These are phyloP conservation scores for Herpetomonas samuelpessoai DNA, from an alignment of 208 protist genomes.

Conservation along the genomic window DNA sequence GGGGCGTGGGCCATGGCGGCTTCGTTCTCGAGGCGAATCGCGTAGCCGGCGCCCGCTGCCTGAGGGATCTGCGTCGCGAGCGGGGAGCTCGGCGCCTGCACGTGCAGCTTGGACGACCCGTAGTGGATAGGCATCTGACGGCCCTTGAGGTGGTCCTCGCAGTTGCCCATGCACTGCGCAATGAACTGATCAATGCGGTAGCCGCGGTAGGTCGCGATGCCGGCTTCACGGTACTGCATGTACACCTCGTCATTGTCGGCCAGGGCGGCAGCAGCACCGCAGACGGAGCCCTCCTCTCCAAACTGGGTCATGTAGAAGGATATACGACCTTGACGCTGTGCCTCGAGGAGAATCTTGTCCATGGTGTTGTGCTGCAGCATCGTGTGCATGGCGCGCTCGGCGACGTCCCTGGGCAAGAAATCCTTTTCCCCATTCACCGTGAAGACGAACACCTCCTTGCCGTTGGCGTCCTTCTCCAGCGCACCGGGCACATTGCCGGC, in stretches of 20 bases:
- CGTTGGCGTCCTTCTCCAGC: slow-evolving; percentile 4
- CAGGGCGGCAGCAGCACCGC: slow-evolving; percentile 90
- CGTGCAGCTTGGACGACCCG: slow-evolving; percentile 89
- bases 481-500: slow-evolving; percentile 33
- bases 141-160: slow-evolving; percentile 87
- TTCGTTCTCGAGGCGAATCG: slow-evolving; percentile 87
- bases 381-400: slow-evolving; percentile 83
- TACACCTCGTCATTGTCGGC: slow-evolving; percentile 90
- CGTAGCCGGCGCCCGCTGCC: slow-evolving; percentile 93
- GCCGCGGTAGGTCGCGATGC: slow-evolving; percentile 73
- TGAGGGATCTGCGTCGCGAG: slow-evolving; percentile 97
- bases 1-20: slow-evolving; percentile 23
- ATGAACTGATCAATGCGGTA: slow-evolving; percentile 93
- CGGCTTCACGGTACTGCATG: slow-evolving; percentile 94
- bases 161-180: slow-evolving; percentile 95
- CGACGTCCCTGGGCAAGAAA: slow-evolving; percentile 20
- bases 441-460: slow-evolving; percentile 24
- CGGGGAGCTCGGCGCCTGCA: slow-evolving; percentile 96
- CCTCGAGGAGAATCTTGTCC: slow-evolving; percentile 93
- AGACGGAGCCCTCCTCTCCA: slow-evolving; percentile 94
- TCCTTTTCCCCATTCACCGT: slow-evolving; percentile 15
- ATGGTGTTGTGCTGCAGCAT: slow-evolving; percentile 94
- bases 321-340: slow-evolving; percentile 95
- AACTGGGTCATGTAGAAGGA: slow-evolving; percentile 98
- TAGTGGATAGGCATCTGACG: slow-evolving; percentile 99